These are phyloP conservation scores for Colletotrichum falcatum DNA, from an alignment of 2,329 filamentous ascomycete species.

Conservation along the genomic window DNA sequence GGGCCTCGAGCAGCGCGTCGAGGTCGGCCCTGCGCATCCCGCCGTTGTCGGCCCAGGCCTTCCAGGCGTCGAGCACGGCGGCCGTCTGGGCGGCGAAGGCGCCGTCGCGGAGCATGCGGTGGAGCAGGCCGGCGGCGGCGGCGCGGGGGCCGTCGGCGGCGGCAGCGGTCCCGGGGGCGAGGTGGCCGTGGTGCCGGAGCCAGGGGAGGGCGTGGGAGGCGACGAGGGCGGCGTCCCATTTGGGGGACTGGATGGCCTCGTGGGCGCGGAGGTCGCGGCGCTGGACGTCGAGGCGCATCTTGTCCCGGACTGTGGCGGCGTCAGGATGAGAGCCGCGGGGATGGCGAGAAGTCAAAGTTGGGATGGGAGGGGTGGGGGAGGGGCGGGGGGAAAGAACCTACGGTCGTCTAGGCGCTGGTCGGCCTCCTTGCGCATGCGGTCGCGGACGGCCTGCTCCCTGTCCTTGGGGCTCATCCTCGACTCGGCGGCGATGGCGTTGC, in stretches of 20 bases:
- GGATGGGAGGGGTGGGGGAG: background rate
- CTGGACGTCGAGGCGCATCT: slow-evolving; percentile 53
- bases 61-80: slow-evolving; percentile 60
- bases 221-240: slow-evolving; percentile 62
- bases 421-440: slow-evolving; percentile 56
- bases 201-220: slow-evolving; percentile 59
- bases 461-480: slow-evolving; percentile 56
- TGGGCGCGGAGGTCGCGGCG: slow-evolving; percentile 58
- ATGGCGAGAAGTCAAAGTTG: background rate
- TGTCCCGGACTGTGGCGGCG: slow-evolving; percentile 54
- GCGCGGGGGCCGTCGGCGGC: slow-evolving; percentile 48
- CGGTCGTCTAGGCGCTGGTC: slow-evolving; percentile 61
- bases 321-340: background rate
- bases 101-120: slow-evolving; percentile 64
- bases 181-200: slow-evolving; percentile 48
- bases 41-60: slow-evolving; percentile 65
- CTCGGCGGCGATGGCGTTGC: slow-evolving; percentile 58
- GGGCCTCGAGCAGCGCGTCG: slow-evolving; percentile 50
- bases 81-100: slow-evolving; percentile 56
- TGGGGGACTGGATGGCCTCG: slow-evolving; percentile 66
- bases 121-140: slow-evolving; percentile 59
- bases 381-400: slow-evolving; percentile 46
- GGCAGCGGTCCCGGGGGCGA: slow-evolving; percentile 6
- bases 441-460: slow-evolving; percentile 54
- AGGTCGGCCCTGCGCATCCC: slow-evolving; percentile 64